A percentile compares a stretch with the other conserved stretches of the same genome.
Conservation (phyloP, 768 basidiomycete species). For the Neoboletus subvelutipes region DNA sequence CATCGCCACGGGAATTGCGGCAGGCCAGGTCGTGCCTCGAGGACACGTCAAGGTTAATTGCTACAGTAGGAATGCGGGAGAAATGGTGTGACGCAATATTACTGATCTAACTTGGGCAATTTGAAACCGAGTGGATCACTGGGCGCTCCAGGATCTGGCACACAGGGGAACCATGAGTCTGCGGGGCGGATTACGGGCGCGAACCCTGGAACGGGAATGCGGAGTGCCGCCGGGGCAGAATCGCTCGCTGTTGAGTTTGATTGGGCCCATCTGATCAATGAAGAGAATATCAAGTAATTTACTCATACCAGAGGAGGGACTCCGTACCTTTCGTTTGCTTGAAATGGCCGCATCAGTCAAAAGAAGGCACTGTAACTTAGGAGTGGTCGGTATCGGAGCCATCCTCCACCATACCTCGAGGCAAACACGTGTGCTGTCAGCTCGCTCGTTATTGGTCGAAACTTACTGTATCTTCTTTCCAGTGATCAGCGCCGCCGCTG, state of each 20-base stretch:
- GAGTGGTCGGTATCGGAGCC: constrained; percentile 4
- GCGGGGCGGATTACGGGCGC: neutral
- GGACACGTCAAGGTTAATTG: constrained; percentile 26
- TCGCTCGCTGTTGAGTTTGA: neutral
- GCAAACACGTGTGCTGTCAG: constrained; percentile 18
- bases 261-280: neutral
- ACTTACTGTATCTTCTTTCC: neutral
- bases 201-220: constrained; percentile 13
- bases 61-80: constrained; percentile 16
- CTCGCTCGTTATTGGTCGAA: neutral
- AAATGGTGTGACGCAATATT: constrained; percentile 11
- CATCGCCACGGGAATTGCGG: constrained; percentile 17
- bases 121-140: constrained; percentile 22
- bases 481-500: neutral
- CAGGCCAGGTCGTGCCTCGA: constrained; percentile 28
- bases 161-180: constrained; percentile 3
- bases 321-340: neutral
- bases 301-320: neutral
- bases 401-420: constrained; percentile 13
- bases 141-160: constrained; percentile 1
- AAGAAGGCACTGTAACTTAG: constrained; percentile 13
- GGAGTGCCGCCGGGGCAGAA: constrained; percentile 22
- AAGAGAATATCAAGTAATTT: neutral
- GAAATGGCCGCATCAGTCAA: constrained; percentile 2
- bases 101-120: constrained; percentile 16